Conservation (phyloP, 1,284 basidiomycete genomes). For the Boletus smithii region DNA sequence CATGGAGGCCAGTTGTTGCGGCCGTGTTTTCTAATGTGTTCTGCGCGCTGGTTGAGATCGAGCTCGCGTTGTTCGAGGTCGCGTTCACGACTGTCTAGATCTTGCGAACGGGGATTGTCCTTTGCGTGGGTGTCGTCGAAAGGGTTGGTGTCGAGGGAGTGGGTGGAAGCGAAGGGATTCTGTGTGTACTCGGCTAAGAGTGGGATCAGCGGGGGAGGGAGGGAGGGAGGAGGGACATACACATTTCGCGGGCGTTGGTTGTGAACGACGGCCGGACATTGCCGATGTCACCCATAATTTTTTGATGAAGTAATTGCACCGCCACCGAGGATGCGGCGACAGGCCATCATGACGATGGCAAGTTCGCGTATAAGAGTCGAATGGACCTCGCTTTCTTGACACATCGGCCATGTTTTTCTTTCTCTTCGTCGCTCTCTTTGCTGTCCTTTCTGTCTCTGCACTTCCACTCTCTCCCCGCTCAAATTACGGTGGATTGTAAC, state of each 20-base stretch:
- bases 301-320: constrained; percentile 2
- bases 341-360: too few species aligned
- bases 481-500: constrained; percentile 55
- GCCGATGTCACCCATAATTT: too few species aligned
- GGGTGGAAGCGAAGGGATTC: constrained; percentile 80
- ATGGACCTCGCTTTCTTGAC: too few species aligned
- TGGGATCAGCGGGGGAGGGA: constrained; percentile 1
- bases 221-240: constrained; percentile 11
- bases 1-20: constrained; percentile 90
- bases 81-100: constrained; percentile 69
- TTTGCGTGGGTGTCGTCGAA: constrained; percentile 69
- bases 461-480: constrained; percentile 2
- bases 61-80: constrained; percentile 78
- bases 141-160: constrained; percentile 78
- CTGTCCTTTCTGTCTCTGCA: constrained; percentile 44
- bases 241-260: constrained; percentile 17
- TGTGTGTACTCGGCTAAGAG: constrained; percentile 44
- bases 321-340: too few species aligned
- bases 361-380: too few species aligned
- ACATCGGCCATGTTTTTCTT: constrained; percentile 41
- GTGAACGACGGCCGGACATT: constrained; percentile 8
- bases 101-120: constrained; percentile 46
- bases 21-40: constrained; percentile 76
- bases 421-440: constrained; percentile 47
- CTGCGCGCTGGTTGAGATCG: constrained; percentile 63